Percentiles rank a stretch among this genome's conserved stretches.
These are phyloP conservation scores for Mortierella sp. DNA, from an alignment of 371 early-diverging fungal species.

Conservation along the genomic window DNA sequence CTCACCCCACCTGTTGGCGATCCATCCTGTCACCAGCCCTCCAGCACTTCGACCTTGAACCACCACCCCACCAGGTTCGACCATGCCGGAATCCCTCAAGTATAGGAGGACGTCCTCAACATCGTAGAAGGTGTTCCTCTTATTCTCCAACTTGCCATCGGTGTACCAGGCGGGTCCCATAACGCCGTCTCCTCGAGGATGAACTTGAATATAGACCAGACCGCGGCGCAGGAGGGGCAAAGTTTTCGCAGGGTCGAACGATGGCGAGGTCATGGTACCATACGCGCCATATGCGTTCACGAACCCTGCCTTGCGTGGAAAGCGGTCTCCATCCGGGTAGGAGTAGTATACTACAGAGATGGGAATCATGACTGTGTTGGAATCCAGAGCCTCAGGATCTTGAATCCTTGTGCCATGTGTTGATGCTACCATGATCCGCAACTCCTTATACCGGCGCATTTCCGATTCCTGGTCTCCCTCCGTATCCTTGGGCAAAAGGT, in stretches of 20 bases:
- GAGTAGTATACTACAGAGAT: constrained; percentile 38
- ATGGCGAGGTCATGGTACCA: constrained; percentile 61
- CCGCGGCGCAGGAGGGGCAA: constrained; percentile 63
- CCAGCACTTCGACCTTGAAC: constrained; percentile 69
- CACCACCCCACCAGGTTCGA: constrained; percentile 48
- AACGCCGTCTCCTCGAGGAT: constrained; percentile 71
- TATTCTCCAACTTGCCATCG: constrained; percentile 60
- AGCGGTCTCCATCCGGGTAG: constrained; percentile 13
- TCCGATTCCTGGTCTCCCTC: constrained; percentile 26
- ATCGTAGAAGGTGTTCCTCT: constrained; percentile 65
- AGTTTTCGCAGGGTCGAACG: constrained; percentile 37
- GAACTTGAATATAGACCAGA: constrained; percentile 59
- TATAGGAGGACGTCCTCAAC: constrained; percentile 60
- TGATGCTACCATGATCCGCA: constrained; percentile 43
- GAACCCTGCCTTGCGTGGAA: constrained; percentile 49
- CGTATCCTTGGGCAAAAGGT: background rate
- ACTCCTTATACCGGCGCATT: constrained; percentile 47
- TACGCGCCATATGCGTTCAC: constrained; percentile 70
- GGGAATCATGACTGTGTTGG: constrained; percentile 25
- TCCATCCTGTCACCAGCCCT: constrained; percentile 65
- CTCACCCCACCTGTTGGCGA: constrained; percentile 56
- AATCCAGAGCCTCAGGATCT: background rate
- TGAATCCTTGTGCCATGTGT: constrained; percentile 20
- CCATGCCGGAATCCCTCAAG: constrained; percentile 41
- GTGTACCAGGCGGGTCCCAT: constrained; percentile 65